A percentile compares a stretch with the other conserved stretches of the same genome.
phyloP scores from a whole-genome alignment of 169 alveolate species.

The Cryptosporidium ubiquitum region DNA sequence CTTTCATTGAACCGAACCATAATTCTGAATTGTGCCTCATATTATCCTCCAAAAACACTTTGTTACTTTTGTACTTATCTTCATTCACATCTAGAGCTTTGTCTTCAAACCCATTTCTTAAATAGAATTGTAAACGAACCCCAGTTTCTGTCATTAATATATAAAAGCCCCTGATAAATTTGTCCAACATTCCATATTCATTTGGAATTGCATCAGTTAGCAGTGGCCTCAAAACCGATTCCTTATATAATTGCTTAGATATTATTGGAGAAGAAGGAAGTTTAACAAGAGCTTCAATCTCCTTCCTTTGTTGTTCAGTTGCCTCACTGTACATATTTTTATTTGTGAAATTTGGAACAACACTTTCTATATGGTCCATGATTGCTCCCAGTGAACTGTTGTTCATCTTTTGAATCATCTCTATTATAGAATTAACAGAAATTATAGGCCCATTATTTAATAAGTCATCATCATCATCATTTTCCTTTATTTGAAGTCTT shows the following conservation, averaged over 20 bases:
- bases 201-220: constrained; percentile 49
- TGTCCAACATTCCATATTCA: constrained; percentile 25
- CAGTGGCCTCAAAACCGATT: constrained; percentile 17
- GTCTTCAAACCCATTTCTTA: constrained; percentile 23
- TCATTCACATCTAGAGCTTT: neutral
- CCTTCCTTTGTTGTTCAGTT: constrained; percentile 30
- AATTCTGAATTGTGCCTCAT: constrained; percentile 13
- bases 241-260: constrained; percentile 12
- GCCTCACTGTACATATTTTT: constrained; percentile 45
- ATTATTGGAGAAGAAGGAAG: constrained; percentile 25
- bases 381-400: constrained; percentile 16
- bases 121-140: constrained; percentile 4
- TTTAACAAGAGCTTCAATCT: constrained; percentile 24
- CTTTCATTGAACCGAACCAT: constrained; percentile 1
- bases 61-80: neutral
- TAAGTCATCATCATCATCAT: constrained; percentile 17
- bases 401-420: constrained; percentile 10
- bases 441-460: constrained; percentile 7
- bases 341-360: constrained; percentile 60
- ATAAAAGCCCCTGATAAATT: constrained; percentile 30
- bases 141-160: constrained; percentile 56
- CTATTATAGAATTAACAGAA: constrained; percentile 27
- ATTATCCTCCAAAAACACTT: constrained; percentile 41
- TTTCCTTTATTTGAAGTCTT: neutral
- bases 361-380: constrained; percentile 32